Percentiles rank a stretch among this genome's conserved stretches.
phyloP scores from a whole-genome alignment of 2,329 filamentous ascomycete genomes.

The Fusarium fracticaudum region DNA sequence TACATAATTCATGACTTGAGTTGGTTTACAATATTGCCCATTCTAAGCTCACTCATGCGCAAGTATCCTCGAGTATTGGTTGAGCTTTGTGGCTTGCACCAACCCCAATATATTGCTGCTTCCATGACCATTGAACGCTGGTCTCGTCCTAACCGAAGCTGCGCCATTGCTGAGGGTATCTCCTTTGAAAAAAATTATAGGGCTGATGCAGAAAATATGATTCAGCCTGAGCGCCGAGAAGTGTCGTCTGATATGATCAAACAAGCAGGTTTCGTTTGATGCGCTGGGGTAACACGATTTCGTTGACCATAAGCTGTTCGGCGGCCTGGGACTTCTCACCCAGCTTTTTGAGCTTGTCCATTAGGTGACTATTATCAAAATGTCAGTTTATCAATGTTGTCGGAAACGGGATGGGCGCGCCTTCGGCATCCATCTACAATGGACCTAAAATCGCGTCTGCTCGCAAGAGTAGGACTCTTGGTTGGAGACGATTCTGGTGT shows the following conservation, averaged over 20 bases:
- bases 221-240: background rate
- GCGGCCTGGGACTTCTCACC: conserved; percentile 51
- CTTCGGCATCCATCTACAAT: conserved; percentile 42
- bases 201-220: background rate
- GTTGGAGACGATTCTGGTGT: conserved; percentile 5
- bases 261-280: conserved; percentile 55
- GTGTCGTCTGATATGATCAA: background rate
- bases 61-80: background rate
- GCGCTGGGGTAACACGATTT: conserved; percentile 50
- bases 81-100: background rate
- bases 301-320: conserved; percentile 47
- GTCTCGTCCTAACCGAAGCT: conserved; percentile 12
- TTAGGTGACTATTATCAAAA: conserved; percentile 57
- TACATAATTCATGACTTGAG: conserved; percentile 8
- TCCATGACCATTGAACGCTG: background rate
- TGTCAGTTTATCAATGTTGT: conserved; percentile 47
- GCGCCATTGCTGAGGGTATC: conserved; percentile 33
- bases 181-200: background rate
- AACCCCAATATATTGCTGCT: background rate
- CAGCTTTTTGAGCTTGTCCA: conserved; percentile 63
- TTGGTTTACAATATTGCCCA: background rate
- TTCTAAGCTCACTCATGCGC: background rate
- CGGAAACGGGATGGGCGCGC: conserved; percentile 40
- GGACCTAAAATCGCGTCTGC: conserved; percentile 36
- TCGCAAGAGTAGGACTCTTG: conserved; percentile 20